Evolutionary conservation across 805 yeast species (phyloP).

Genomic region (Isabelozyma rhagii): DNA sequence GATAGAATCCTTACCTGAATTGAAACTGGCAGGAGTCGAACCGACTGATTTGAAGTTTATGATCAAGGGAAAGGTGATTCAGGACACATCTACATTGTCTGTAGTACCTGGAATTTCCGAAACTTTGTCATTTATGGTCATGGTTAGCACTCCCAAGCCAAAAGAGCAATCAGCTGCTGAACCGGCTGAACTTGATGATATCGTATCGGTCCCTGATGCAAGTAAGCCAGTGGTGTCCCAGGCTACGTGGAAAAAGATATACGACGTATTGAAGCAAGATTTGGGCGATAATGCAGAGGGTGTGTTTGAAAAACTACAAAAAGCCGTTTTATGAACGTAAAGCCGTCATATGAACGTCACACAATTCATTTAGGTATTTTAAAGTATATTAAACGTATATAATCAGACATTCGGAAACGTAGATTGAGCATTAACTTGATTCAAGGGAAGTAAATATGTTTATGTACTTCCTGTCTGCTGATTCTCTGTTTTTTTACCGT

Average conservation of each 20-base stretch:
- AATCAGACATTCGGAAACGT: no score
- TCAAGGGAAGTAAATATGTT: no score
- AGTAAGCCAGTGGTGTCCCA: slow-evolving; percentile 1
- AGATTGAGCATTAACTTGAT: no score
- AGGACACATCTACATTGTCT: slow-evolving; percentile 44
- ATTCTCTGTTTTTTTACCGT: not conserved
- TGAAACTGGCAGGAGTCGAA: slow-evolving; percentile 23
- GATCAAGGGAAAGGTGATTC: slow-evolving; percentile 60
- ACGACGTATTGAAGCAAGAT: slow-evolving; percentile 28
- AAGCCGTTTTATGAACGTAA: not conserved
- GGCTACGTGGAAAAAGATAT: slow-evolving; percentile 46
- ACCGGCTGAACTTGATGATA: not conserved
- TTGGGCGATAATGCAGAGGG: slow-evolving; percentile 23
- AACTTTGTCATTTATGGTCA: slow-evolving; percentile 40
- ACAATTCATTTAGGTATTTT: not conserved
- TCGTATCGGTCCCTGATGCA: not conserved
- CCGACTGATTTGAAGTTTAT: slow-evolving; percentile 48
- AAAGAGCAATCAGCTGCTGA: slow-evolving; percentile 1
- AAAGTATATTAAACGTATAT: no score
- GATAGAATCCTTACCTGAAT: slow-evolving; percentile 23
- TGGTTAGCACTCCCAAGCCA: slow-evolving; percentile 30
- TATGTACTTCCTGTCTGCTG: no score
- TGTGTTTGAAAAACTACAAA: slow-evolving; percentile 12
- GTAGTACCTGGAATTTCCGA: slow-evolving; percentile 18
- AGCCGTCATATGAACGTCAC: not conserved